These are phyloP conservation scores for Madurella mycetomatis DNA, from an alignment of 2,329 filamentous ascomycete genomes.

Conservation along the genomic window DNA sequence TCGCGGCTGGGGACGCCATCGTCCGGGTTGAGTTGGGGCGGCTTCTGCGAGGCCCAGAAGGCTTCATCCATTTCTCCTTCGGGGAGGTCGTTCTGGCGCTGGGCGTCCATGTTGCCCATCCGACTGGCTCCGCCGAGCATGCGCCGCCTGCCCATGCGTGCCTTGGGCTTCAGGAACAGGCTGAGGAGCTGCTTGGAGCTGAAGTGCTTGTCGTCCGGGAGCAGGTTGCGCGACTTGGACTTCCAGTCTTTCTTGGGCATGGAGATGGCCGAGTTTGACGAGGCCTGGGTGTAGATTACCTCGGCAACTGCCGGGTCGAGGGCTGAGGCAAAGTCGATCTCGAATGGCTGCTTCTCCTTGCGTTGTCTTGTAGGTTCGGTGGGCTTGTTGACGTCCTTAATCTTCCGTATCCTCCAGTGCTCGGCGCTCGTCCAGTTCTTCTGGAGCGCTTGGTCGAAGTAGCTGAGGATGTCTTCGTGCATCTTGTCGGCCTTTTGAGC, in stretches of 20 bases:
- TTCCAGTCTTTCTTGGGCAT: conserved; percentile 94
- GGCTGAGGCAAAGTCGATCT: conserved; percentile 81
- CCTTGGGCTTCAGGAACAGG: conserved; percentile 92
- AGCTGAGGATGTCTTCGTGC: conserved; percentile 94
- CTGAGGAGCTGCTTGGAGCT: conserved; percentile 86
- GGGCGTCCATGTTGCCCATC: conserved; percentile 37
- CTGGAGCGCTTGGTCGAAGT: conserved; percentile 92
- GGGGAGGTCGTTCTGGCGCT: conserved; percentile 46
- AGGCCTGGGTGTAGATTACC: conserved; percentile 73
- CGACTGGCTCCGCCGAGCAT: conserved; percentile 43
- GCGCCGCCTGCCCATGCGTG: conserved; percentile 67
- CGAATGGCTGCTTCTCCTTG: conserved; percentile 95
- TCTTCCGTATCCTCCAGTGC: conserved; percentile 94
- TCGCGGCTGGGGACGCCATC: conserved; percentile 36
- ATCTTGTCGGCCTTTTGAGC: conserved; percentile 60
- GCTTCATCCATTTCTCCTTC: conserved; percentile 87
- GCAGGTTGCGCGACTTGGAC: conserved; percentile 84
- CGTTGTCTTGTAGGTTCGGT: conserved; percentile 58
- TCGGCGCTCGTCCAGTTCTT: conserved; percentile 99
- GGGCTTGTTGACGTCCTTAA: conserved; percentile 72
- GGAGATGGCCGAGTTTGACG: conserved; percentile 74
- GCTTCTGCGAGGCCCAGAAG: conserved; percentile 81
- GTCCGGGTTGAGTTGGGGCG: conserved; percentile 36
- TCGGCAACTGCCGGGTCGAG: conserved; percentile 69
- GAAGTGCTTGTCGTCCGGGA: conserved; percentile 98